A percentile compares a stretch with the other conserved stretches of the same genome.
Conservation (phyloP, 2,329 filamentous ascomycete species). For the Ustilaginoidea virens region DNA sequence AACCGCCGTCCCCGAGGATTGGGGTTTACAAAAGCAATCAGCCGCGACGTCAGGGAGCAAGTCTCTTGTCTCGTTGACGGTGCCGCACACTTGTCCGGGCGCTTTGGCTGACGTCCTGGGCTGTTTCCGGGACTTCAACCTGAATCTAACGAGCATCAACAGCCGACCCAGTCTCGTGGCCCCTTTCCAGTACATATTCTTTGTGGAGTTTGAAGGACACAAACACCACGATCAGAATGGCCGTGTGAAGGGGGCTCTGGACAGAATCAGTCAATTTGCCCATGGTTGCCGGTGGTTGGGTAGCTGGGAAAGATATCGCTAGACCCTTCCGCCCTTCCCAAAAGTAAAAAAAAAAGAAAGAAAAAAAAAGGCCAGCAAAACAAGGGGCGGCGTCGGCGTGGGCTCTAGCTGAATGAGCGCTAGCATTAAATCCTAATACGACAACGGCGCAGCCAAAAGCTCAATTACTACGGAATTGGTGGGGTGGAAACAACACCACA, state of each 20-base stretch:
- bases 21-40: constrained; percentile 12
- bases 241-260: constrained; percentile 44
- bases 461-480: no score
- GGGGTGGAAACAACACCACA: no score
- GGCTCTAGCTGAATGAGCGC: no score
- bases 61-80: constrained; percentile 68
- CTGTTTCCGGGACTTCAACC: constrained; percentile 55
- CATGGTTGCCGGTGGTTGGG: constrained; percentile 53
- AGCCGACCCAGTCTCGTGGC: constrained; percentile 60
- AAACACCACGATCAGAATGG: constrained; percentile 32
- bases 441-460: no score
- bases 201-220: constrained; percentile 73
- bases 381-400: no score
- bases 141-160: constrained; percentile 87
- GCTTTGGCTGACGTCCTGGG: constrained; percentile 66
- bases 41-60: constrained; percentile 32
- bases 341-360: no score
- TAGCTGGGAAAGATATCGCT: constrained; percentile 38
- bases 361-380: no score
- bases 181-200: constrained; percentile 88
- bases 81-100: constrained; percentile 64
- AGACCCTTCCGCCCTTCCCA: no score
- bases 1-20: constrained; percentile 11
- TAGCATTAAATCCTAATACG: no score
- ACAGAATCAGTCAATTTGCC: constrained; percentile 40